phyloP scores from a whole-genome alignment of 768 basidiomycete species.

The Porphyrellus cyaneotinctus region DNA sequence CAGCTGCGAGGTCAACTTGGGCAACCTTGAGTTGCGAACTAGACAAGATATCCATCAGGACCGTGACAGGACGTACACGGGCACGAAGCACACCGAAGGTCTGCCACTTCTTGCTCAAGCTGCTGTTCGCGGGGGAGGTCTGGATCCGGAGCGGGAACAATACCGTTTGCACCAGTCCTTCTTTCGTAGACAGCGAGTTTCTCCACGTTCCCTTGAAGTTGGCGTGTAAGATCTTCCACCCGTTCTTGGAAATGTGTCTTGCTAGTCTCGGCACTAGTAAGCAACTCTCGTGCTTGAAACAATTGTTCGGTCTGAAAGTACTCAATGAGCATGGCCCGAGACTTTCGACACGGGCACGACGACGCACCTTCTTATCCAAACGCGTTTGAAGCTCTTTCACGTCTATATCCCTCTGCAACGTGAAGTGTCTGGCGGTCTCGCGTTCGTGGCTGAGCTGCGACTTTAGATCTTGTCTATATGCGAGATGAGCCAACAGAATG shows the following conservation, averaged over 20 bases:
- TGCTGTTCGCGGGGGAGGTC: constrained; percentile 69
- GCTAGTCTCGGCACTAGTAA: constrained; percentile 72
- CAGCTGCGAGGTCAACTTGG: constrained; percentile 70
- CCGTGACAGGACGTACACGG: not conserved
- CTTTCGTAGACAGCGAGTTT: constrained; percentile 87
- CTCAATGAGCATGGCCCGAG: constrained; percentile 9
- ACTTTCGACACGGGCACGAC: too few relatives aligned
- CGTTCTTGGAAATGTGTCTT: constrained; percentile 76
- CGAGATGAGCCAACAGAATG: not conserved
- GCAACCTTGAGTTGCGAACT: constrained; percentile 75
- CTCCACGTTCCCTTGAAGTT: constrained; percentile 74
- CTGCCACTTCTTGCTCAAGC: constrained; percentile 79
- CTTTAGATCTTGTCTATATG: constrained; percentile 68
- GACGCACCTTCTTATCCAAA: constrained; percentile 65
- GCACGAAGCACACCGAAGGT: constrained; percentile 56
- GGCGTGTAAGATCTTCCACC: constrained; percentile 40
- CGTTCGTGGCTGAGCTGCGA: constrained; percentile 69
- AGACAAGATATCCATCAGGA: not conserved
- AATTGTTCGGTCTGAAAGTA: constrained; percentile 53
- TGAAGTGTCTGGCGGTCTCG: constrained; percentile 66
- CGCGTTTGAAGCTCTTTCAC: constrained; percentile 67
- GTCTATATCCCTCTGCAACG: constrained; percentile 79
- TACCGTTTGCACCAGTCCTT: constrained; percentile 35
- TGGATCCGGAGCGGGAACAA: constrained; percentile 36
- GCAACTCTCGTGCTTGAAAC: constrained; percentile 62